phyloP scores from a whole-genome alignment of 768 basidiomycete species.

The Macrolepiota dolichaula region DNA sequence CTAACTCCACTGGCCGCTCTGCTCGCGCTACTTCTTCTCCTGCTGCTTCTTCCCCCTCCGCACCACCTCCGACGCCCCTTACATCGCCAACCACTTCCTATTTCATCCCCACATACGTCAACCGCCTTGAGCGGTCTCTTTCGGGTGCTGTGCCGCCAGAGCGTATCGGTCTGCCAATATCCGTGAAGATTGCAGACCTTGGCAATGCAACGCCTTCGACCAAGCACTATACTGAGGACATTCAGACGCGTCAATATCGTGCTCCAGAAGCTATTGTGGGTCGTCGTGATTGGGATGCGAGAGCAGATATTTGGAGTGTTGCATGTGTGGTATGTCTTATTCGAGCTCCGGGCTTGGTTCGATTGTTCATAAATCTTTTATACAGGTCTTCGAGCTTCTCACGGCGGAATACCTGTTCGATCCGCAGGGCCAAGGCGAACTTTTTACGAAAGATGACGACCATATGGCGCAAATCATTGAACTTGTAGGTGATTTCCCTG shows the following conservation, averaged over 20 bases:
- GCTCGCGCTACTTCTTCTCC: conserved; percentile 19
- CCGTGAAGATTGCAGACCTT: conserved; percentile 90
- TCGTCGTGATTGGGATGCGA: conserved; percentile 78
- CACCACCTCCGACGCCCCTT: conserved; percentile 36
- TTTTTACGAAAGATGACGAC: conserved; percentile 92
- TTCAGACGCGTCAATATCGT: conserved; percentile 95
- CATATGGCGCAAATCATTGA: conserved; percentile 96
- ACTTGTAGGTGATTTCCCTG: conserved; percentile 74
- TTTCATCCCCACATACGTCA: conserved; percentile 11
- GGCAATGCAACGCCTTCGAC: conserved; percentile 93
- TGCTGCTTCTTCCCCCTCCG: conserved; percentile 22
- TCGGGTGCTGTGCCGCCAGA: conserved; percentile 6
- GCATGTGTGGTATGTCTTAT: conserved; percentile 71
- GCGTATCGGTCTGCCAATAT: conserved; percentile 47
- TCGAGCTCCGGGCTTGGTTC: background rate
- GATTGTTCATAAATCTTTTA: conserved; percentile 2
- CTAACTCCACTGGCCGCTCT: conserved; percentile 10
- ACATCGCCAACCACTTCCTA: conserved; percentile 22
- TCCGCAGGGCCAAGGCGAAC: conserved; percentile 74
- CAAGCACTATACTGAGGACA: conserved; percentile 91
- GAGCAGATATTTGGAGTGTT: conserved; percentile 89
- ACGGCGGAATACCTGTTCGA: conserved; percentile 94
- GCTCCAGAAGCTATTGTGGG: conserved; percentile 94
- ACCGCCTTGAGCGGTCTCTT: conserved; percentile 1
- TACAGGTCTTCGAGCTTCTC: conserved; percentile 79